Conservation (phyloP, 148 eudicot species). For the Fagopyrum esculentum region DNA sequence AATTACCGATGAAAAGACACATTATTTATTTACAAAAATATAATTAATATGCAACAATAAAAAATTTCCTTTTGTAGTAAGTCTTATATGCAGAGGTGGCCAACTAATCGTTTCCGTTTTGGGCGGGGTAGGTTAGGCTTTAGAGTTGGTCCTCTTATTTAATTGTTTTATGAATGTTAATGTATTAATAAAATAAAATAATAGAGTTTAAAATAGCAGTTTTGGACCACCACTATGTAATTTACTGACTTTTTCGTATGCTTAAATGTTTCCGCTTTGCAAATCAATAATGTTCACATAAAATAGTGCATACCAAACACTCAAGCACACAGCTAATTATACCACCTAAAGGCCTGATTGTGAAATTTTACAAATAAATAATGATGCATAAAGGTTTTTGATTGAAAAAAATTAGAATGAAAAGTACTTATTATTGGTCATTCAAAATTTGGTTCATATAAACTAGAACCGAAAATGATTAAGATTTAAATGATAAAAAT, state of each 20-base stretch:
- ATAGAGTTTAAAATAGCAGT: background rate
- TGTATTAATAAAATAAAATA: too few relatives aligned
- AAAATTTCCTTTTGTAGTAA: background rate
- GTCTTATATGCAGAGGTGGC: background rate
- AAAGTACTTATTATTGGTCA: too few relatives aligned
- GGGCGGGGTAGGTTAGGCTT: background rate
- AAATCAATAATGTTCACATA: background rate
- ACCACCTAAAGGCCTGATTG: background rate
- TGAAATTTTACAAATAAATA: background rate
- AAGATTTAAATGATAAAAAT: too few relatives aligned
- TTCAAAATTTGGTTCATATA: too few relatives aligned
- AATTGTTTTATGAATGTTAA: background rate
- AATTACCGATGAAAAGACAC: too few relatives aligned
- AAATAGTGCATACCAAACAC: conserved; percentile 7
- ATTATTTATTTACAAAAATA: too few relatives aligned
- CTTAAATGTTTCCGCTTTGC: background rate
- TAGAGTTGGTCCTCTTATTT: background rate
- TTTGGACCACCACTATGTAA: background rate
- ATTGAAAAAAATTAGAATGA: too few relatives aligned
- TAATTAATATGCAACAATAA: too few relatives aligned
- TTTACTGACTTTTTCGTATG: background rate
- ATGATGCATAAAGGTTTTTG: background rate
- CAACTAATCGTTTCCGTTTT: conserved; percentile 1
- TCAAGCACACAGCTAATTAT: background rate
- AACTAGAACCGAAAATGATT: too few relatives aligned